phyloP scores from a whole-genome alignment of 257 asterid genomes.

The Plantago ovata region DNA sequence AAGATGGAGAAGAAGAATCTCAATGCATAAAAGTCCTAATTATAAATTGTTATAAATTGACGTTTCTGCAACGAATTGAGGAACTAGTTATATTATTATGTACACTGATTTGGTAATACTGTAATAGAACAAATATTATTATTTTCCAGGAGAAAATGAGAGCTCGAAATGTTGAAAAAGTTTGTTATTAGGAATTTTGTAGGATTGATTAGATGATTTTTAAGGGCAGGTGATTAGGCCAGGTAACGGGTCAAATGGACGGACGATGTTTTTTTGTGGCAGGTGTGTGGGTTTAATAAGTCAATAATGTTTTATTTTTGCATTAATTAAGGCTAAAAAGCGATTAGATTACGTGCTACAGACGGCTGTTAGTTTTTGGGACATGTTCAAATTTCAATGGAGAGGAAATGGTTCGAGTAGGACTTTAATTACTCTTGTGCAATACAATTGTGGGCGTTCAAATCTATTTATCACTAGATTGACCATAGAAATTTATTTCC shows the following conservation, averaged over 20 bases:
- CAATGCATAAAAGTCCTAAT: not conserved
- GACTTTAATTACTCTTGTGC: too few relatives aligned
- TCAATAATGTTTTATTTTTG: conserved; percentile 25
- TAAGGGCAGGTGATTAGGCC: not conserved
- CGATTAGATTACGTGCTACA: not conserved
- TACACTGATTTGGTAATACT: too few relatives aligned
- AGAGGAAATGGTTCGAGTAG: not conserved
- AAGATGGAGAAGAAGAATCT: not conserved
- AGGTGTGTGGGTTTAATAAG: conserved; percentile 30
- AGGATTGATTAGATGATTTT: conserved; percentile 9
- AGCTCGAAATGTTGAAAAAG: not conserved
- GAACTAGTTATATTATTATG: too few relatives aligned
- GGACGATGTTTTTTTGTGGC: conserved; percentile 17
- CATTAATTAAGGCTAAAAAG: not conserved
- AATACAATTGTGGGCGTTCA: too few relatives aligned
- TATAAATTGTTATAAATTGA: too few relatives aligned
- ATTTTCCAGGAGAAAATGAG: too few relatives aligned
- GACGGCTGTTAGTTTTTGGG: not conserved
- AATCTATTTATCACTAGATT: too few relatives aligned
- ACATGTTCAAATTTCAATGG: not conserved
- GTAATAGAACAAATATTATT: too few relatives aligned
- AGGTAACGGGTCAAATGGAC: conserved; percentile 23
- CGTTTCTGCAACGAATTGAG: too few relatives aligned
- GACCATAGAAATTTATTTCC: too few relatives aligned
- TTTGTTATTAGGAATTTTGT: not conserved